These are phyloP conservation scores for Ustilago trichophora DNA, from an alignment of 1,284 basidiomycete species.

Conservation along the genomic window DNA sequence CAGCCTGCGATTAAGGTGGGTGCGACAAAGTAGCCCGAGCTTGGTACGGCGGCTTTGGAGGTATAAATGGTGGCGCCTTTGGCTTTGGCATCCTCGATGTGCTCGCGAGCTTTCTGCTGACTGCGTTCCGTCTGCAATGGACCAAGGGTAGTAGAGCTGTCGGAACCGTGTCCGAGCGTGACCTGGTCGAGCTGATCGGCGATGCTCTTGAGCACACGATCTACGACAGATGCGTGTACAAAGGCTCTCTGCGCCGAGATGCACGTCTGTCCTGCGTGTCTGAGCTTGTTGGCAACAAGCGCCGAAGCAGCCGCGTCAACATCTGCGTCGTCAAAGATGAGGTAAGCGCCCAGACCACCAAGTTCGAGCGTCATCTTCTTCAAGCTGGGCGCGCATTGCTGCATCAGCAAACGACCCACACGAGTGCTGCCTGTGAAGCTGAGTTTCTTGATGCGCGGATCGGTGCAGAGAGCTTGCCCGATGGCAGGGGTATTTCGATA, in stretches of 20 bases:
- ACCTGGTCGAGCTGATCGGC: constrained; percentile 84
- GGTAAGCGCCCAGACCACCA: constrained; percentile 87
- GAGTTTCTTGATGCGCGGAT: constrained; percentile 80
- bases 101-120: constrained; percentile 83
- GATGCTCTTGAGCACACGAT: constrained; percentile 82
- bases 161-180: constrained; percentile 89
- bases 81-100: constrained; percentile 85
- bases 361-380: constrained; percentile 77
- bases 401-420: constrained; percentile 90
- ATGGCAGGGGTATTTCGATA: constrained; percentile 76
- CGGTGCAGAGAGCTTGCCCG: constrained; percentile 73
- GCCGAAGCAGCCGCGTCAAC: constrained; percentile 88
- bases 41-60: constrained; percentile 75
- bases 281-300: constrained; percentile 88
- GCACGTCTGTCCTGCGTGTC: constrained; percentile 89
- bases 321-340: constrained; percentile 96
- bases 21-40: constrained; percentile 76
- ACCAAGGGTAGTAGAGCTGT: constrained; percentile 80
- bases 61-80: constrained; percentile 86
- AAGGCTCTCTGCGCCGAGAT: constrained; percentile 70
- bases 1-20: constrained; percentile 89
- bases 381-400: constrained; percentile 81
- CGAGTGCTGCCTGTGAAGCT: constrained; percentile 93
- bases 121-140: constrained; percentile 90
- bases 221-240: constrained; percentile 76